Evolutionary conservation across 1,284 basidiomycete genomes (phyloP).

Genomic region (Moesziomyces parantarcticus): DNA sequence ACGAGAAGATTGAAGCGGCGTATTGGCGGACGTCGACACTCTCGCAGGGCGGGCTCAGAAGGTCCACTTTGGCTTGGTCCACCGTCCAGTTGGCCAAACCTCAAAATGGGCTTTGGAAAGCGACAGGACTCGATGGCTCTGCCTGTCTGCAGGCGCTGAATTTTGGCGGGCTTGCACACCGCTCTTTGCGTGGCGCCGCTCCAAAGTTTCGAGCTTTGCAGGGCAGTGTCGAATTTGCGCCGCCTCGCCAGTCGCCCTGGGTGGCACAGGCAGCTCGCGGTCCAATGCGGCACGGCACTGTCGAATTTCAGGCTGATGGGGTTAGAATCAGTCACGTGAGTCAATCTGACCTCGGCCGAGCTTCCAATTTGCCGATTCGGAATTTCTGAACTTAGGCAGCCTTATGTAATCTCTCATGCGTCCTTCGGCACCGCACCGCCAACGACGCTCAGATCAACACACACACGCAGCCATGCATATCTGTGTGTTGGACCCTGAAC

Average conservation of each 20-base stretch:
- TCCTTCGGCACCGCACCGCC: background rate
- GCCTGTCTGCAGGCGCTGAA: constrained; percentile 20
- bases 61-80: background rate
- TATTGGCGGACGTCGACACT: constrained; percentile 8
- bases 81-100: constrained; percentile 2
- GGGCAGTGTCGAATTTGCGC: background rate
- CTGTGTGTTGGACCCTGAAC: constrained; percentile 32
- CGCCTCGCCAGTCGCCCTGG: background rate
- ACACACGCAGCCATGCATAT: constrained; percentile 11
- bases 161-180: constrained; percentile 13
- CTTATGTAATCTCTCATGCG: constrained; percentile 16
- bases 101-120: constrained; percentile 6
- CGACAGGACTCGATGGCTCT: background rate
- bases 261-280: no score
- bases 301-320: no score
- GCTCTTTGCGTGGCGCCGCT: constrained; percentile 2
- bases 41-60: constrained; percentile 11
- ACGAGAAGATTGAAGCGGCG: constrained; percentile 20
- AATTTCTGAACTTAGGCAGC: background rate
- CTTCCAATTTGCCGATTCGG: no score
- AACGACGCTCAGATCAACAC: constrained; percentile 30
- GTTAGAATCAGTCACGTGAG: background rate
- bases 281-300: no score
- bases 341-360: background rate
- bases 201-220: background rate